A percentile compares a stretch with the other conserved stretches of the same genome.
Evolutionary conservation across 768 basidiomycete genomes (phyloP).

Genomic region (Tubosaeta sp.): DNA sequence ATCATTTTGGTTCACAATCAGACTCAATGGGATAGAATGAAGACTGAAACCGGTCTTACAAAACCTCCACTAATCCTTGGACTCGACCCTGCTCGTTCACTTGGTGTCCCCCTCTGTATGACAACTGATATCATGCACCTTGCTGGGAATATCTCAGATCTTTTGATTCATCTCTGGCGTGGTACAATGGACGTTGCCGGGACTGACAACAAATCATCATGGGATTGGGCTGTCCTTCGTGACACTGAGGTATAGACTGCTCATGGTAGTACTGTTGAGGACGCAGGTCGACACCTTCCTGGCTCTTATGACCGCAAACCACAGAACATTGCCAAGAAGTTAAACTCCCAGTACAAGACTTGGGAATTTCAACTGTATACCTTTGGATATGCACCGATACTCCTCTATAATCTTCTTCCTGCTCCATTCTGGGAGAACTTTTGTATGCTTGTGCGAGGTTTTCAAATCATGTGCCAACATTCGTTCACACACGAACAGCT

Average conservation of each 20-base stretch:
- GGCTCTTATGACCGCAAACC: conserved; percentile 20
- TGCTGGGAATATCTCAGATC: conserved; percentile 22
- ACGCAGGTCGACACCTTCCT: conserved; percentile 9
- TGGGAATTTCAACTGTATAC: conserved; percentile 24
- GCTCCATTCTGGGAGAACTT: conserved; percentile 11
- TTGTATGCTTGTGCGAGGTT: conserved; percentile 19
- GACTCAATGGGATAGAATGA: conserved; percentile 22
- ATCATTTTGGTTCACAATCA: not conserved
- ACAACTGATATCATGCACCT: conserved; percentile 42
- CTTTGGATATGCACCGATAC: conserved; percentile 13
- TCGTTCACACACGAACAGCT: conserved; percentile 13
- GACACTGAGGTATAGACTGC: conserved; percentile 8
- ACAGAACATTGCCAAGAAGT: conserved; percentile 22
- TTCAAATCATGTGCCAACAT: conserved; percentile 22
- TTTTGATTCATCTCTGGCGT: conserved; percentile 22
- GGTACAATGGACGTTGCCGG: conserved; percentile 11
- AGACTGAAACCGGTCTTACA: conserved; percentile 32
- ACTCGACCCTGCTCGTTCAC: conserved; percentile 12
- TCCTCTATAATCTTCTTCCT: conserved; percentile 16
- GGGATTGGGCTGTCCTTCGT: conserved; percentile 32
- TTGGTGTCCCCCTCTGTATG: conserved; percentile 35
- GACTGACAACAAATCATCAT: conserved; percentile 17
- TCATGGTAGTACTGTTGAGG: conserved; percentile 13
- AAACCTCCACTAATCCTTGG: conserved; percentile 37
- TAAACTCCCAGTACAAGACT: conserved; percentile 28